Percentiles rank a stretch among this genome's conserved stretches.
These are phyloP conservation scores for Neurospora sp. DNA, from an alignment of 495 filamentous ascomycete species.

Conservation along the genomic window DNA sequence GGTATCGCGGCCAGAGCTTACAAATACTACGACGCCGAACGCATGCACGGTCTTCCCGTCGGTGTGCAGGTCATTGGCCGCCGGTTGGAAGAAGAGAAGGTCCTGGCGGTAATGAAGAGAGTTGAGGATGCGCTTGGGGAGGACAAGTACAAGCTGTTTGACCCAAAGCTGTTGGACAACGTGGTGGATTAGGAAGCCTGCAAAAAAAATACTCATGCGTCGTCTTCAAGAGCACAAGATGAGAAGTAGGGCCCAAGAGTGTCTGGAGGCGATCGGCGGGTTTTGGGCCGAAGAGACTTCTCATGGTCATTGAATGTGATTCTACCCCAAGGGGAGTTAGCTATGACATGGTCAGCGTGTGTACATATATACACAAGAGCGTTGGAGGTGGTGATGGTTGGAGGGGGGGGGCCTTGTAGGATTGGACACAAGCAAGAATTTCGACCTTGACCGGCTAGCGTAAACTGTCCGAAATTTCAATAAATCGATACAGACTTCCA, in stretches of 20 bases:
- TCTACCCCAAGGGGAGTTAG: neutral
- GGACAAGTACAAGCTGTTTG: constrained; percentile 54
- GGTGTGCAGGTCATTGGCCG: constrained; percentile 79
- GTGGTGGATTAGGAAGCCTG: neutral
- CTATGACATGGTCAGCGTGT: neutral
- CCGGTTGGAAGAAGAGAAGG: constrained; percentile 85
- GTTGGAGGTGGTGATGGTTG: neutral
- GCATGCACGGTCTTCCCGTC: constrained; percentile 83
- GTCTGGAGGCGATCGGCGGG: neutral
- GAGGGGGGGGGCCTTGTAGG: neutral
- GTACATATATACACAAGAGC: neutral
- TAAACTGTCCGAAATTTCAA: neutral
- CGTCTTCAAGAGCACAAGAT: neutral
- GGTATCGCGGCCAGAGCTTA: constrained; percentile 76
- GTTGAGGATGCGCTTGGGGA: constrained; percentile 64
- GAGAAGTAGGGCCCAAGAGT: neutral
- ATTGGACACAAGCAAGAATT: neutral
- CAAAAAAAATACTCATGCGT: neutral
- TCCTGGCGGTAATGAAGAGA: constrained; percentile 72
- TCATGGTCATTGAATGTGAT: neutral
- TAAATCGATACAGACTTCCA: neutral
- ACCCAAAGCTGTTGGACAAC: constrained; percentile 22
- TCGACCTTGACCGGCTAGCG: neutral
- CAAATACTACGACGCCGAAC: constrained; percentile 71
- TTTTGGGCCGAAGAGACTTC: neutral